These are phyloP conservation scores for Chytriomyces hyalinus DNA, from an alignment of 192 early-diverging fungal species.

Conservation along the genomic window DNA sequence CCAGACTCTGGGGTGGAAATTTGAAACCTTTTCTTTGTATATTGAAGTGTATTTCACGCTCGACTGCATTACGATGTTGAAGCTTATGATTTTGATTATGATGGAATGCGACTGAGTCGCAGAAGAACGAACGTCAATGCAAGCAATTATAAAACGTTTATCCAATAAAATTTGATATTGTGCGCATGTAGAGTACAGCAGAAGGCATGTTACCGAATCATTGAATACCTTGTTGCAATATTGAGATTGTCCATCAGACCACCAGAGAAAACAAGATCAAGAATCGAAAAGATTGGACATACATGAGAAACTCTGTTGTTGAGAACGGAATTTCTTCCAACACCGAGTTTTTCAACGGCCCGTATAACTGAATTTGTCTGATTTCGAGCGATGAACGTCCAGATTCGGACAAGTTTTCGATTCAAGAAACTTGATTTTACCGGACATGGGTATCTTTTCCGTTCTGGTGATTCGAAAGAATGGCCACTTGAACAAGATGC, in stretches of 20 bases:
- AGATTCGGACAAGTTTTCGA: constrained; percentile 40
- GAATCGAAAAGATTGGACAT: neutral
- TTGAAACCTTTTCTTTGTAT: too few species aligned
- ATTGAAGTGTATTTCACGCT: too few species aligned
- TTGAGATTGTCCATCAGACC: neutral
- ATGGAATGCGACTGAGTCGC: too few species aligned
- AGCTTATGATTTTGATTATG: too few species aligned
- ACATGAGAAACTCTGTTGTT: constrained; percentile 53
- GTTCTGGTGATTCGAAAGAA: constrained; percentile 76
- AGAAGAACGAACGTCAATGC: too few species aligned
- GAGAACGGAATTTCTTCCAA: constrained; percentile 57
- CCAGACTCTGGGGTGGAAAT: too few species aligned
- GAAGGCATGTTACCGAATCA: constrained; percentile 25
- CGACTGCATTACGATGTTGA: too few species aligned
- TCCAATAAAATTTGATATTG: too few species aligned
- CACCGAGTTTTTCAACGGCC: constrained; percentile 33
- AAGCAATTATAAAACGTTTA: too few species aligned
- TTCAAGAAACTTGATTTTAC: constrained; percentile 36
- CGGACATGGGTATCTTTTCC: constrained; percentile 87
- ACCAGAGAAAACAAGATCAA: neutral
- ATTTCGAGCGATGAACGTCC: constrained; percentile 32
- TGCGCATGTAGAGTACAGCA: too few species aligned
- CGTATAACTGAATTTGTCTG: constrained; percentile 24
- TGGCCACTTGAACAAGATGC: constrained; percentile 70
- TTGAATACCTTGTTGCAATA: constrained; percentile 37